Evolutionary conservation across 192 early-diverging fungal species (phyloP).

Genomic region (Coemansia sp.): DNA sequence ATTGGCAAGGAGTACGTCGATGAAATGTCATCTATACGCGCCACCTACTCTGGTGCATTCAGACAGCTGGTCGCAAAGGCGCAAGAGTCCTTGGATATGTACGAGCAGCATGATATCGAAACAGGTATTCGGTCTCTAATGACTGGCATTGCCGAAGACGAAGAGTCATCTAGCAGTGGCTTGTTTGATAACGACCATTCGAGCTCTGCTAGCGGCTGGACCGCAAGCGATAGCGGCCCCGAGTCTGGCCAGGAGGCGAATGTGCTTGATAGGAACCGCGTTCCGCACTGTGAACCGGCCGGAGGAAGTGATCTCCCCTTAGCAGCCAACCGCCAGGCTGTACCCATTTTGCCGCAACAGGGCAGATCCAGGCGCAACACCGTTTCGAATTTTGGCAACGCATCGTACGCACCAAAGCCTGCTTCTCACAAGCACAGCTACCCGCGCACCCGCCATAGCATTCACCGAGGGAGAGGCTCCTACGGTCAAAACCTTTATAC

Average conservation of each 20-base stretch:
- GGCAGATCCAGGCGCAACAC: constrained; percentile 2
- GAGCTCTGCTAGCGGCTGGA: constrained; percentile 13
- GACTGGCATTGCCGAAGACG: constrained; percentile 27
- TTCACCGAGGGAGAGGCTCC: background rate
- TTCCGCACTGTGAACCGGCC: background rate
- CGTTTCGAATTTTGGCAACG: constrained; percentile 2
- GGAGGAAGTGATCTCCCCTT: background rate
- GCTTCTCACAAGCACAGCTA: constrained; percentile 1
- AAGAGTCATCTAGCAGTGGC: constrained; percentile 1
- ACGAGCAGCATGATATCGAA: constrained; percentile 55
- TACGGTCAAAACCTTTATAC: background rate
- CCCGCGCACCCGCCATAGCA: background rate
- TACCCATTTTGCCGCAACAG: background rate
- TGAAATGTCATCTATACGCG: constrained; percentile 79
- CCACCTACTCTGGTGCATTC: constrained; percentile 85
- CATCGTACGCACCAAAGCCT: background rate
- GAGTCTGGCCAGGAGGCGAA: background rate
- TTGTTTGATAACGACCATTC: constrained; percentile 20
- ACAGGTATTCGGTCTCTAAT: constrained; percentile 37
- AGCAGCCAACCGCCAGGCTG: background rate
- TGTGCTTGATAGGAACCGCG: background rate
- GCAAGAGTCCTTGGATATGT: constrained; percentile 56
- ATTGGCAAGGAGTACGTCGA: constrained; percentile 75
- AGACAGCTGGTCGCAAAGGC: constrained; percentile 79
- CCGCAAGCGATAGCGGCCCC: constrained; percentile 2